Conservation (phyloP, 73 alveolate genomes). For the Paramecium octaurelia region DNA sequence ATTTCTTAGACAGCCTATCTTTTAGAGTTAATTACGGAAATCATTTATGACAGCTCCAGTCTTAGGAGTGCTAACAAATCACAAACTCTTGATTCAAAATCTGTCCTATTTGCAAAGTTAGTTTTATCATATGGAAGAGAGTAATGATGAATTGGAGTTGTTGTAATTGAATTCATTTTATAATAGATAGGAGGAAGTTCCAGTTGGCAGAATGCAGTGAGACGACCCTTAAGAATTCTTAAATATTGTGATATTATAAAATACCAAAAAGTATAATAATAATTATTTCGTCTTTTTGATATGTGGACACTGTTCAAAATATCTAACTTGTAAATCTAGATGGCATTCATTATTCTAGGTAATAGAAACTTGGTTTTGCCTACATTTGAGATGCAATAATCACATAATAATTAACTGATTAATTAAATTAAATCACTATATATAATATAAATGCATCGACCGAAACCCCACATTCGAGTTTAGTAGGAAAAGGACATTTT, state of each 20-base stretch:
- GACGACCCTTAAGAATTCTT: background rate
- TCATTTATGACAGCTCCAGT: background rate
- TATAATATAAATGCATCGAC: background rate
- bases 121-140: background rate
- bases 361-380: background rate
- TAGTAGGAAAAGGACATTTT: background rate
- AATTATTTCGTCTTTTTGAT: background rate
- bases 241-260: background rate
- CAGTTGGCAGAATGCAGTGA: conserved; percentile 3
- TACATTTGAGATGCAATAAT: background rate
- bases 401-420: background rate
- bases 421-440: background rate
- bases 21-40: background rate
- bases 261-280: background rate
- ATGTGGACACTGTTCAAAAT: background rate
- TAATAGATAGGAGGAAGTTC: background rate
- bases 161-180: background rate
- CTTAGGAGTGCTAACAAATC: background rate
- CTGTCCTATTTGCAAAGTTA: background rate
- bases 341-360: background rate
- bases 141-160: background rate
- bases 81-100: background rate
- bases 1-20: background rate
- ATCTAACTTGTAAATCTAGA: background rate
- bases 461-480: background rate